A percentile compares a stretch with the other conserved stretches of the same genome.
Evolutionary conservation across 805 yeast species (phyloP).

Genomic region (Cyberlindnera meyerae): DNA sequence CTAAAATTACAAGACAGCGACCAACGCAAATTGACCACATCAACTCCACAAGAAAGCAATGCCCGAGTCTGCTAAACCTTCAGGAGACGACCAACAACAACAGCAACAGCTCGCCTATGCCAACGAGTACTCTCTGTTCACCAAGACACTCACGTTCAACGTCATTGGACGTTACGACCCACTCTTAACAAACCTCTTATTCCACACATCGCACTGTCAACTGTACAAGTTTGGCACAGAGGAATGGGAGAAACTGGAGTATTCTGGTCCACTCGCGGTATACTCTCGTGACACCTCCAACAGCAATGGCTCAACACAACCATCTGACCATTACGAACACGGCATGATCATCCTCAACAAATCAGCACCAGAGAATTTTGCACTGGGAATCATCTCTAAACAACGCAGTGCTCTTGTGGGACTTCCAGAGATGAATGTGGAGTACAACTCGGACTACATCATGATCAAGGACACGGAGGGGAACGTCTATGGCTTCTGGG

Average conservation of each 20-base stretch:
- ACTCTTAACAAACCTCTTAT: constrained; percentile 58
- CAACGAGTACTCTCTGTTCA: constrained; percentile 43
- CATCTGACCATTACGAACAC: constrained; percentile 42
- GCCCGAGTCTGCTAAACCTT: not conserved
- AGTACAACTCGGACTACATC: constrained; percentile 62
- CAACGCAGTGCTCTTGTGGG: constrained; percentile 36
- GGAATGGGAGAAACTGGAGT: constrained; percentile 69
- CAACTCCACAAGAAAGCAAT: not conserved
- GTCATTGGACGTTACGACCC: constrained; percentile 78
- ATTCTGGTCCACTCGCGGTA: constrained; percentile 64
- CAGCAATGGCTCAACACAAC: no score
- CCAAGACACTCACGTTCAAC: constrained; percentile 66
- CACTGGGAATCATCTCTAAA: constrained; percentile 62
- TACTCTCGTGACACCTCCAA: constrained; percentile 46
- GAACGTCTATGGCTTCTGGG: constrained; percentile 75
- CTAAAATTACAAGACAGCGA: not conserved
- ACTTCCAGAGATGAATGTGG: constrained; percentile 53
- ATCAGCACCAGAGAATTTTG: constrained; percentile 62
- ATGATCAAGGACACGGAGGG: constrained; percentile 64
- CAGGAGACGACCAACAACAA: constrained; percentile 3
- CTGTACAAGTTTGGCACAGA: constrained; percentile 56
- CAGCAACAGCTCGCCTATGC: constrained; percentile 7
- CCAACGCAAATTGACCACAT: no score
- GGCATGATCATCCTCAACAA: constrained; percentile 71
- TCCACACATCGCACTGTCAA: constrained; percentile 68